phyloP scores from a whole-genome alignment of 202 grass and related monocot genomes.

The Musa balbisiana region DNA sequence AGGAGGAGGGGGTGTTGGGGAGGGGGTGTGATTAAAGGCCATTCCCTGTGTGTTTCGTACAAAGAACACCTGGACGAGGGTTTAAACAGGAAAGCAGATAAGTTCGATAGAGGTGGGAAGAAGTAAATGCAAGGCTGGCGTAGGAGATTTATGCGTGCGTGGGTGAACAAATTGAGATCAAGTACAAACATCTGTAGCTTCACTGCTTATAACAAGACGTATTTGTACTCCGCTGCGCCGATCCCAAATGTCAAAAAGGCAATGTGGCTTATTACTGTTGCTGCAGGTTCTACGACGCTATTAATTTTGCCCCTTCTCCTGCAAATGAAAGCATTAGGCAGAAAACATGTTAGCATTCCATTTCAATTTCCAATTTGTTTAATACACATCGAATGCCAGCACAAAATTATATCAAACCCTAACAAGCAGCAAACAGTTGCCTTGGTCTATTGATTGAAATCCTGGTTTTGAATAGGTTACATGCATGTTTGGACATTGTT shows the following conservation, averaged over 20 bases:
- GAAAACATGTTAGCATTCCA: too few relatives aligned
- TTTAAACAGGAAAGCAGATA: conserved; percentile 42
- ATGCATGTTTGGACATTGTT: too few relatives aligned
- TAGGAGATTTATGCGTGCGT: conserved; percentile 20
- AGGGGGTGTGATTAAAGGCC: neutral
- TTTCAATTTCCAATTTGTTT: too few relatives aligned
- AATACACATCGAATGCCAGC: too few relatives aligned
- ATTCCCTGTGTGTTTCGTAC: neutral
- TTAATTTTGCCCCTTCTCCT: too few relatives aligned
- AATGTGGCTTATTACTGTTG: neutral
- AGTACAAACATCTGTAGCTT: neutral
- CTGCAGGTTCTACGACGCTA: neutral
- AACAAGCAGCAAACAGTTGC: too few relatives aligned
- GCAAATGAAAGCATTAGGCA: too few relatives aligned
- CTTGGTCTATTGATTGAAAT: too few relatives aligned
- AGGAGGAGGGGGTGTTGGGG: neutral
- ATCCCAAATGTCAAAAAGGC: conserved; percentile 7
- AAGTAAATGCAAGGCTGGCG: conserved; percentile 16
- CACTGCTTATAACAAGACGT: conserved; percentile 8
- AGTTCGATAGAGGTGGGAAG: conserved; percentile 16
- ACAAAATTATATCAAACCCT: too few relatives aligned
- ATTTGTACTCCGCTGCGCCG: conserved; percentile 6
- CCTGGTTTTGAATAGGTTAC: too few relatives aligned
- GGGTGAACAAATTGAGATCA: conserved; percentile 26
- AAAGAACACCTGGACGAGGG: conserved; percentile 32